These are phyloP conservation scores for Verticillium nonalfalfae DNA, from an alignment of 2,329 filamentous ascomycete species.

Conservation along the genomic window DNA sequence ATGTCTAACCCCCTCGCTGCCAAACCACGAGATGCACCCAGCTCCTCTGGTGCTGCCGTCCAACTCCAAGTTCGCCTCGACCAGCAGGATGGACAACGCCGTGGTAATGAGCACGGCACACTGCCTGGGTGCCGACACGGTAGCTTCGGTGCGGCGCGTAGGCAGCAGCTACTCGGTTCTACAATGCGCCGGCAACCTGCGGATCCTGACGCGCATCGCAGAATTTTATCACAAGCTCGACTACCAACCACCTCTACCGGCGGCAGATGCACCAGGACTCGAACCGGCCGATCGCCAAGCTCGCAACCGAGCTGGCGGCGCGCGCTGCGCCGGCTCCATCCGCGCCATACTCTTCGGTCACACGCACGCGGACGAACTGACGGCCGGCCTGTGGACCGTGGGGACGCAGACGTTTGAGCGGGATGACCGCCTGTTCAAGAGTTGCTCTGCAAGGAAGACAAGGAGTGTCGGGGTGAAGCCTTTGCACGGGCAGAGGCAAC, in stretches of 20 bases:
- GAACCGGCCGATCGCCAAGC: slow-evolving; percentile 44
- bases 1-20: slow-evolving; percentile 47
- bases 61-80: slow-evolving; percentile 21
- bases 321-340: slow-evolving; percentile 46
- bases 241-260: slow-evolving; percentile 48
- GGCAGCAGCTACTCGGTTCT: slow-evolving; percentile 45
- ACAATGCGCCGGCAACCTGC: slow-evolving; percentile 37
- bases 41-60: slow-evolving; percentile 41
- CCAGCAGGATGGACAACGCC: slow-evolving; percentile 47
- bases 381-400: no score
- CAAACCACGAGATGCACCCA: slow-evolving; percentile 49
- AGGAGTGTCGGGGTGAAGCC: slow-evolving; percentile 26
- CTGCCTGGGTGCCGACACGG: slow-evolving; percentile 31
- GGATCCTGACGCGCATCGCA: slow-evolving; percentile 54
- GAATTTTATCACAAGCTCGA: slow-evolving; percentile 55
- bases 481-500: slow-evolving; percentile 35
- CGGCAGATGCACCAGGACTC: slow-evolving; percentile 44
- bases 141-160: slow-evolving; percentile 15
- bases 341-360: slow-evolving; percentile 52
- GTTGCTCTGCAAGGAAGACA: no score
- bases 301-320: slow-evolving; percentile 45
- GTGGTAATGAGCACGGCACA: slow-evolving; percentile 37
- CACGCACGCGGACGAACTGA: slow-evolving; percentile 30
- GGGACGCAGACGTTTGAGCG: no score
- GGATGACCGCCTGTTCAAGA: no score